Evolutionary conservation across 331 rosid species (phyloP).

Genomic region (Ulmus americana): DNA sequence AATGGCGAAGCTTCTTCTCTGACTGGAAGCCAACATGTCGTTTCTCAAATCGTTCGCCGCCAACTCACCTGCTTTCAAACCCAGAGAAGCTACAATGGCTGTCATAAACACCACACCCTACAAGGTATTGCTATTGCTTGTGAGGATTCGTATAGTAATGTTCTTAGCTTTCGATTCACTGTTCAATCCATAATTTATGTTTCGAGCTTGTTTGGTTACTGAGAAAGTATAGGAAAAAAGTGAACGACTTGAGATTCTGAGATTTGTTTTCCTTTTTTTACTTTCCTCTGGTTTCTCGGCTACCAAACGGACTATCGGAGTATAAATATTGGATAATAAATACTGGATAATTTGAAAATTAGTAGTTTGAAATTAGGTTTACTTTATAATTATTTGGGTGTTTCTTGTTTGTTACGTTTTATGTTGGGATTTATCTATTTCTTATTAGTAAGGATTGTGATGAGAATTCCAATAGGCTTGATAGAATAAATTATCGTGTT

Average conservation of each 20-base stretch:
- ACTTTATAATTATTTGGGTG: too few species aligned
- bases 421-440: too few species aligned
- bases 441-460: too few species aligned
- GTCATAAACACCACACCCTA: slow-evolving; percentile 49
- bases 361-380: too few species aligned
- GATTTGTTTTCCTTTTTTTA: not conserved
- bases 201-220: slow-evolving; percentile 8
- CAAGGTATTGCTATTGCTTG: slow-evolving; percentile 31
- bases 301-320: not conserved
- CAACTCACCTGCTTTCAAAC: slow-evolving; percentile 40
- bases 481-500: too few species aligned
- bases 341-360: too few species aligned
- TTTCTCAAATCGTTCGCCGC: slow-evolving; percentile 46
- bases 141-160: too few species aligned
- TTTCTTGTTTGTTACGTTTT: too few species aligned
- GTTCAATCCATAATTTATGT: not conserved
- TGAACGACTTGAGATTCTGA: not conserved
- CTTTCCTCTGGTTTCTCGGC: slow-evolving; percentile 8
- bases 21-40: slow-evolving; percentile 36
- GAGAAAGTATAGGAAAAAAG: slow-evolving; percentile 2
- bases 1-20: slow-evolving; percentile 27
- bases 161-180: not conserved
- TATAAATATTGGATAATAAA: too few species aligned
- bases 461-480: too few species aligned
- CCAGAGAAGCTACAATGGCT: slow-evolving; percentile 46